phyloP scores from a whole-genome alignment of 1,284 basidiomycete genomes.

The Abortiporus biennis region DNA sequence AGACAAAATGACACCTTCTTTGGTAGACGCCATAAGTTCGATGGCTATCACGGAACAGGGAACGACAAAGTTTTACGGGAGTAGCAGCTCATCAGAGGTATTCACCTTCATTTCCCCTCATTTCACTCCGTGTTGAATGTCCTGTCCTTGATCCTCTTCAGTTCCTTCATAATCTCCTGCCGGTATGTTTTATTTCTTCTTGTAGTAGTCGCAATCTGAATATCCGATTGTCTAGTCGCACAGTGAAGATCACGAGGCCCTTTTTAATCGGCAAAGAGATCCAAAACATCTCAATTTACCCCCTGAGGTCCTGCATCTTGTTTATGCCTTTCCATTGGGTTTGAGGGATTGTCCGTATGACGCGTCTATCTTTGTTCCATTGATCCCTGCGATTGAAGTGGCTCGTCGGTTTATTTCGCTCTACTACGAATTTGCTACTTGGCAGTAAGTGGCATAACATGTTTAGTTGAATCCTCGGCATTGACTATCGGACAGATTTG shows the following conservation, averaged over 20 bases:
- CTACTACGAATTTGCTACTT: constrained; percentile 39
- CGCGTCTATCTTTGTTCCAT: constrained; percentile 32
- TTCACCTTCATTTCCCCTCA: too few species aligned
- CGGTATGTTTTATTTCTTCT: not conserved
- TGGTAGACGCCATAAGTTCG: constrained; percentile 21
- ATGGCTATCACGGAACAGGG: constrained; percentile 12
- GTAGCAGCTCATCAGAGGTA: constrained; percentile 12
- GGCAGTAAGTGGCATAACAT: constrained; percentile 36
- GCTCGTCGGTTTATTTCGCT: constrained; percentile 32
- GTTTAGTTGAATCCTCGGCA: not conserved
- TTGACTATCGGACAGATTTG: constrained; percentile 27
- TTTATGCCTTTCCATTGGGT: constrained; percentile 44
- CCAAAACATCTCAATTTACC: constrained; percentile 31
- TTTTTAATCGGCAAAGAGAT: constrained; percentile 7
- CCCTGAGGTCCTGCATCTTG: constrained; percentile 35
- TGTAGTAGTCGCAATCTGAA: too few species aligned
- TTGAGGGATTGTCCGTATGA: constrained; percentile 30
- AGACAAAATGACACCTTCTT: constrained; percentile 16
- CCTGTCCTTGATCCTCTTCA: too few species aligned
- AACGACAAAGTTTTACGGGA: constrained; percentile 10
- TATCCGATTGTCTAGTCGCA: too few species aligned
- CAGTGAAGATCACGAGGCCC: too few species aligned
- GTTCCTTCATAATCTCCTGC: not conserved
- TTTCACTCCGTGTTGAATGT: too few species aligned
- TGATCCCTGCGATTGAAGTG: constrained; percentile 33